Percentiles rank a stretch among this genome's conserved stretches.
Conservation (phyloP, 345 rosid species). For the Acer campestre region DNA sequence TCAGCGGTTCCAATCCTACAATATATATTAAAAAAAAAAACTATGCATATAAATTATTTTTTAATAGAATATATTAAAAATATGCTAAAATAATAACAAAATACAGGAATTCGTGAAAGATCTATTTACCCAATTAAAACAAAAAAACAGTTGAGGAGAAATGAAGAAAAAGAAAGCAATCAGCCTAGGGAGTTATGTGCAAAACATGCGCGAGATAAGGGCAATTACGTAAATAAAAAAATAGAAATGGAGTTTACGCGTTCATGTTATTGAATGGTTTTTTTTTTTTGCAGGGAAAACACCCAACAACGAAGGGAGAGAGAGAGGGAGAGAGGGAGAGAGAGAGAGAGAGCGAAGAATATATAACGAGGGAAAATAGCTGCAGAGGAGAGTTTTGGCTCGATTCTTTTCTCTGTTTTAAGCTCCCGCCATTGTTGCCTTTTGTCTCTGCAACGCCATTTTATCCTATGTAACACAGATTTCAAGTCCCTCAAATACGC, state of each 20-base stretch:
- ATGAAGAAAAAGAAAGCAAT: too few relatives aligned
- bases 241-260: slow-evolving; percentile 22
- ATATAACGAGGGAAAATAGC: background rate
- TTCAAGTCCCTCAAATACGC: background rate
- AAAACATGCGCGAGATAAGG: slow-evolving; percentile 15
- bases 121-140: too few relatives aligned
- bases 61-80: too few relatives aligned
- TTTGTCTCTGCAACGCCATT: slow-evolving; percentile 2
- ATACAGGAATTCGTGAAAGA: background rate
- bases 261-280: slow-evolving; percentile 35
- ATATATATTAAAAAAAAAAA: too few relatives aligned
- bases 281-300: slow-evolving; percentile 7
- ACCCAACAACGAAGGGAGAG: background rate
- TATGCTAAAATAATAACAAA: background rate
- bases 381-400: slow-evolving; percentile 13
- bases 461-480: background rate
- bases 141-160: background rate
- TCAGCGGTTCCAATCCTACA: rapidly evolving
- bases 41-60: too few relatives aligned
- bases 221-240: slow-evolving; percentile 20
- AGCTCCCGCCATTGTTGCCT: slow-evolving; percentile 23
- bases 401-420: slow-evolving; percentile 10
- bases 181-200: background rate
- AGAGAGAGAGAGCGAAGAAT: slow-evolving; percentile 12
- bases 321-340: background rate